Base-by-base conservation (phyloP, 371 early-diverging fungal genomes). In the Fennellomyces sp. region DNA sequence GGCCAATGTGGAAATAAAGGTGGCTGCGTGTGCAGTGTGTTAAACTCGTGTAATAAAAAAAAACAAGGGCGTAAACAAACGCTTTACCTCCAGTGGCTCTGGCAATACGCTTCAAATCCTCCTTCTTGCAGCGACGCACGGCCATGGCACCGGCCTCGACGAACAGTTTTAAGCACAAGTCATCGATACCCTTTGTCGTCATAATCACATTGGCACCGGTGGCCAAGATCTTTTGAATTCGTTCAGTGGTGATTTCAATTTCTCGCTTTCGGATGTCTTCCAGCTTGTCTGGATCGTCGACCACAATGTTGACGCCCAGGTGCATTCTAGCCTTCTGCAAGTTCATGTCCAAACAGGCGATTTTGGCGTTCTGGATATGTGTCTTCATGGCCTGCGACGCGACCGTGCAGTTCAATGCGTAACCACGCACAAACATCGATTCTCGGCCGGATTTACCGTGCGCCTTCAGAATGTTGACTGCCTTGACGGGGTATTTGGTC, bases 181-280 rank as follows among this genome's bases (percentile, higher is more conserved):
- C 99, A 79, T 99, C 99, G 71, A 99, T 98, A 56, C 99, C 99
- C 80, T 98, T 98, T 47, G 99, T 99, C 28, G 98, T 98, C 59
- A 99, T 78, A 49, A 99, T 90, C 29, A 99, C 99, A 68, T 97
- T 99, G 58, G 98, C 99, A 25, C 99, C 99, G 3, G 98, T 88
- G 19, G 82, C 94, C 42, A 99, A 77, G 65, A 99, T 97, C 84
- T 96, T 96, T 72, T 96, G 82, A 61, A 97, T 94, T 45, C 97
- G 89, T 70, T 98, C 99, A 15, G 92, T 89, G 2, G 99, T 99
- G 59, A 99, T 97, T 58, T 95, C 97, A 57, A 93, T 76, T 66
- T 99, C 99, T 63, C 97, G 87, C 77, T 93, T 90, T 67, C 99
- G 90, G 63, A 99, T 99, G 52, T 90, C 97, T 80, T 99, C 99